These are phyloP conservation scores for Neofusicoccum kwambonambiense DNA, from an alignment of 2,329 filamentous ascomycete genomes.

Conservation along the genomic window DNA sequence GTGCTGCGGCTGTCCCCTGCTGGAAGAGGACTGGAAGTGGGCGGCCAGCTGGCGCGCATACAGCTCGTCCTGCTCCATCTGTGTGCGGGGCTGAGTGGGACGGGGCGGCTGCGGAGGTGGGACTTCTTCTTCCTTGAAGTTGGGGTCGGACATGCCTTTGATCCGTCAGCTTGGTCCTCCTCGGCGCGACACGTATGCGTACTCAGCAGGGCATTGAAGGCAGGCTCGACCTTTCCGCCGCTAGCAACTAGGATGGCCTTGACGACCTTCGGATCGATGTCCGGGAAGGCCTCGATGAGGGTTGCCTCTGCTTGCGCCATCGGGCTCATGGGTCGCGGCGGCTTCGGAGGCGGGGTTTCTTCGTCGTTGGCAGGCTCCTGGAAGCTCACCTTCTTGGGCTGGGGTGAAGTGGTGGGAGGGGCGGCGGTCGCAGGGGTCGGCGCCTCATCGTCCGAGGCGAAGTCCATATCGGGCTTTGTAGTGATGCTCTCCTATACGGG, in stretches of 20 bases:
- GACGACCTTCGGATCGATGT: constrained; percentile 75
- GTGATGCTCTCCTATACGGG: constrained; percentile 22
- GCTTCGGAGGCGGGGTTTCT: constrained; percentile 67
- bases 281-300: constrained; percentile 89
- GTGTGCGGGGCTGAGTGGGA: constrained; percentile 66
- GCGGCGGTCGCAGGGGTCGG: constrained; percentile 27
- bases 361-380: constrained; percentile 47
- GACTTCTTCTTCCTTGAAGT: constrained; percentile 48
- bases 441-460: constrained; percentile 50
- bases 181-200: constrained; percentile 29
- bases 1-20: constrained; percentile 23
- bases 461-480: constrained; percentile 51
- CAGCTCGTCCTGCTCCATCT: constrained; percentile 85
- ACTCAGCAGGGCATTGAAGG: constrained; percentile 93
- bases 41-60: constrained; percentile 92
- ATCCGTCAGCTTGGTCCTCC: constrained; percentile 7
- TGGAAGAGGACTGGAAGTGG: constrained; percentile 64
- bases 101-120: constrained; percentile 82
- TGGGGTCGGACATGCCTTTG: constrained; percentile 55
- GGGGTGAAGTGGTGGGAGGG: constrained; percentile 36
- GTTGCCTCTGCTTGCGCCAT: constrained; percentile 83
- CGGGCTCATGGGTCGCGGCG: constrained; percentile 77
- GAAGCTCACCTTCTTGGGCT: constrained; percentile 46
- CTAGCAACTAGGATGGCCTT: constrained; percentile 87
- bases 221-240: constrained; percentile 81